Conservation (phyloP, 352 stramenopile genomes). For the Globisporangium iwayamae region DNA sequence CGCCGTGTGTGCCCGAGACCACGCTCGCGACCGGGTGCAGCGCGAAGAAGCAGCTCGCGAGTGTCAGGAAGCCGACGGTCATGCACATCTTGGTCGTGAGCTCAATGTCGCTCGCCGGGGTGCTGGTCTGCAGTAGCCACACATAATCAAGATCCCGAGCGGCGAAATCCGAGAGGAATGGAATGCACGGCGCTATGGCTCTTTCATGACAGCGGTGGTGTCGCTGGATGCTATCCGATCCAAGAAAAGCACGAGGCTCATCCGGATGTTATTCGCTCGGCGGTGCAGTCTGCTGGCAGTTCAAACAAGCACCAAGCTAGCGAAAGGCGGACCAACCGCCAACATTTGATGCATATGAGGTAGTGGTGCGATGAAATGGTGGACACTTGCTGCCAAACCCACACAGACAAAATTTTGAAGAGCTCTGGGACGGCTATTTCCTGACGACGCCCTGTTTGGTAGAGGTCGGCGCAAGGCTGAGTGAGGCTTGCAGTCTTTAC, state of each 20-base stretch:
- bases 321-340: background rate
- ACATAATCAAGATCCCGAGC: too few relatives aligned
- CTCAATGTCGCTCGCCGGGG: conserved; percentile 1
- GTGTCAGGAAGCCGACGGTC: conserved; percentile 17
- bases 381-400: too few relatives aligned
- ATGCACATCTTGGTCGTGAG: conserved; percentile 20
- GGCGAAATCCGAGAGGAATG: background rate
- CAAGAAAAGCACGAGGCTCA: background rate
- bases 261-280: background rate
- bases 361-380: too few relatives aligned
- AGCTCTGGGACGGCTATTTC: too few relatives aligned
- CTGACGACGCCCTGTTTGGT: too few relatives aligned
- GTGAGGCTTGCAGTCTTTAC: too few relatives aligned
- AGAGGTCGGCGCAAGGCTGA: too few relatives aligned
- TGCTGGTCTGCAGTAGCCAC: conserved; percentile 31
- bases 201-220: background rate
- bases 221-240: background rate
- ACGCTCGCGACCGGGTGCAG: too few relatives aligned
- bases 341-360: too few relatives aligned
- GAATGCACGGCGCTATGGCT: background rate
- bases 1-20: too few relatives aligned
- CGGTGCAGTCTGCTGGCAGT: background rate
- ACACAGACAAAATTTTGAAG: too few relatives aligned
- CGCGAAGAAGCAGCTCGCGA: conserved; percentile 41
- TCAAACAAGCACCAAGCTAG: background rate